These are phyloP conservation scores for Juglanconis oblonga DNA, from an alignment of 2,329 filamentous ascomycete species.

Conservation along the genomic window DNA sequence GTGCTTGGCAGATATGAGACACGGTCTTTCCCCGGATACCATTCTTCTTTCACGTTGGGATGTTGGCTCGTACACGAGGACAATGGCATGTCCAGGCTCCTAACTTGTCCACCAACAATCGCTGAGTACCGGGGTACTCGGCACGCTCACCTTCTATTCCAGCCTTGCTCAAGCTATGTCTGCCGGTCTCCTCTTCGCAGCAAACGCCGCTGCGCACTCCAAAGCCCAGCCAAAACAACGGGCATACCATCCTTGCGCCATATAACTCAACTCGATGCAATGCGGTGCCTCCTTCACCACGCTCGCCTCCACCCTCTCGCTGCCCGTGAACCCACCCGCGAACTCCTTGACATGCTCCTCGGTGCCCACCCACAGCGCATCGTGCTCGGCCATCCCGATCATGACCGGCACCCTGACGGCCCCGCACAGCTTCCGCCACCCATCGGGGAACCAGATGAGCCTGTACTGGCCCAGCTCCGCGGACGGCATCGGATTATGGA, in stretches of 20 bases:
- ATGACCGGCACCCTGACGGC: conserved; percentile 20
- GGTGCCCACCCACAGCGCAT: conserved; percentile 19
- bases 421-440: conserved; percentile 3
- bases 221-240: conserved; percentile 12
- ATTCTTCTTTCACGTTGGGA: too few species aligned
- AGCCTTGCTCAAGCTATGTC: neutral
- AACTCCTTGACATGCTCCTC: conserved; percentile 19
- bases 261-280: conserved; percentile 14
- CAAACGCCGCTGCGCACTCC: conserved; percentile 6
- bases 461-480: conserved; percentile 15
- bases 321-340: conserved; percentile 17
- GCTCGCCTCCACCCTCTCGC: conserved; percentile 20
- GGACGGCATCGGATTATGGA: conserved; percentile 18
- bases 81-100: too few species aligned
- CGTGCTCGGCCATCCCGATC: conserved; percentile 21
- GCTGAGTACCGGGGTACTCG: too few species aligned
- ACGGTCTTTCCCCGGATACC: too few species aligned
- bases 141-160: neutral
- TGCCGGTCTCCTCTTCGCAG: neutral
- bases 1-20: too few species aligned
- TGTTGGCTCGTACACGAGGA: too few species aligned
- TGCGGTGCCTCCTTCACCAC: conserved; percentile 11
- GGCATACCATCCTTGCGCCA: conserved; percentile 12
- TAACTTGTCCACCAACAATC: too few species aligned
- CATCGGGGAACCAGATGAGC: conserved; percentile 6